A percentile compares a stretch with the other conserved stretches of the same genome.
phyloP scores from a whole-genome alignment of 2,329 filamentous ascomycete genomes.

The Penicillium glabrum region DNA sequence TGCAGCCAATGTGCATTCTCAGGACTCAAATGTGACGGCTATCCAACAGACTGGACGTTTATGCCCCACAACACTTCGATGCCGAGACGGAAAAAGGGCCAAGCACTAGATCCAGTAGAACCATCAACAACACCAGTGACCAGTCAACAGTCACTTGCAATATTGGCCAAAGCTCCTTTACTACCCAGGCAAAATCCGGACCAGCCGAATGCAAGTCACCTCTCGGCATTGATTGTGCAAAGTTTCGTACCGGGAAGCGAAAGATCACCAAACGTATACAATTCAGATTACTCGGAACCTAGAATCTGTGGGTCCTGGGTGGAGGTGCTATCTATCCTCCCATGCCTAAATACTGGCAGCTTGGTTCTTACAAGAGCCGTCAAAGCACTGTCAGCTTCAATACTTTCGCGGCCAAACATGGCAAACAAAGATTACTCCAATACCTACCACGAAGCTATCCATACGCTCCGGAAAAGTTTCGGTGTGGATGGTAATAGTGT shows the following conservation, averaged over 20 bases:
- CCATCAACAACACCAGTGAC: not conserved
- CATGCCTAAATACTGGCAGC: not conserved
- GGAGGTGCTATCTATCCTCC: not conserved
- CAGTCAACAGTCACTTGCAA: not conserved
- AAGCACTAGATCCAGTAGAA: not conserved
- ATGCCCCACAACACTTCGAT: not conserved
- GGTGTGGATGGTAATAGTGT: not conserved
- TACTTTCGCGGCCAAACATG: not conserved
- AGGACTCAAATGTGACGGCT: not conserved
- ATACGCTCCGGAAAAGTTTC: not conserved
- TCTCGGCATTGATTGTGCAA: not conserved
- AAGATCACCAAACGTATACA: not conserved
- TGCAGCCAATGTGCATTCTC: not conserved
- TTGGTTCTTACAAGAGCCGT: not conserved
- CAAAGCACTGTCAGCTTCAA: not conserved
- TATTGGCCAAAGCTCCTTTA: not conserved
- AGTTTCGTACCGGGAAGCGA: not conserved
- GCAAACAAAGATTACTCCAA: not conserved
- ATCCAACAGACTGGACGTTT: not conserved
- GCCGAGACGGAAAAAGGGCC: not conserved
- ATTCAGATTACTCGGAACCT: not conserved
- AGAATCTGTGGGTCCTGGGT: not conserved
- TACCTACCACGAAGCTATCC: not conserved
- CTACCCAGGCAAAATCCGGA: not conserved
- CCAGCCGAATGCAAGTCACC: not conserved